Evolutionary conservation across 805 yeast genomes (phyloP).

Genomic region (Zygosaccharomyces kombuchaensis): DNA sequence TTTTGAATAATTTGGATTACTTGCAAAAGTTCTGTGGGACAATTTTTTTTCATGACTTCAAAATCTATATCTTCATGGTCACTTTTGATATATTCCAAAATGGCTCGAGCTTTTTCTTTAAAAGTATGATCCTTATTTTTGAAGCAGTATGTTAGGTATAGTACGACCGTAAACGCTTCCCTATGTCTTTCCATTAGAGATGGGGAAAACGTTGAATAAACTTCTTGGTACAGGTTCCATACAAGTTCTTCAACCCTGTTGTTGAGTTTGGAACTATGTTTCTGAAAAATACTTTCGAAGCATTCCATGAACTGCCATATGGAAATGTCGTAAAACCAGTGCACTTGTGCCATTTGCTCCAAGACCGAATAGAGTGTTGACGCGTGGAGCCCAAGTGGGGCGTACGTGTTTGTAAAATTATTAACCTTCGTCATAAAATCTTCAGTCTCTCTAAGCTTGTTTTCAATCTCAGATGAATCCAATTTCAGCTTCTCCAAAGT

Average conservation of each 20-base stretch:
- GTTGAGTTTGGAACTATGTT: conserved; percentile 8
- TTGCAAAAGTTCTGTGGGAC: background rate
- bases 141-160: conserved; percentile 29
- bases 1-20: conserved; percentile 6
- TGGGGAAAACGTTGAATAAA: conserved; percentile 43
- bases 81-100: background rate
- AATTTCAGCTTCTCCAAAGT: conserved; percentile 62
- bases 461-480: conserved; percentile 53
- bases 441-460: conserved; percentile 51
- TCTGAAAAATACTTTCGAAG: conserved; percentile 32
- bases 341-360: conserved; percentile 39
- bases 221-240: conserved; percentile 41
- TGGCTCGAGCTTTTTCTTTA: background rate
- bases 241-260: conserved; percentile 35
- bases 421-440: conserved; percentile 54
- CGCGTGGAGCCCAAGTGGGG: conserved; percentile 52
- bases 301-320: conserved; percentile 41
- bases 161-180: conserved; percentile 40
- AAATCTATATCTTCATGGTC: background rate
- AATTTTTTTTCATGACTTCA: background rate
- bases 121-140: conserved; percentile 13
- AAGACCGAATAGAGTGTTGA: conserved; percentile 48
- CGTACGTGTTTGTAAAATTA: conserved; percentile 42
- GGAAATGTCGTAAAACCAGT: conserved; percentile 56
- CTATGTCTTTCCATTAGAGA: conserved; percentile 46